These are phyloP conservation scores for Suillus weaverae DNA, from an alignment of 768 basidiomycete genomes.

Conservation along the genomic window DNA sequence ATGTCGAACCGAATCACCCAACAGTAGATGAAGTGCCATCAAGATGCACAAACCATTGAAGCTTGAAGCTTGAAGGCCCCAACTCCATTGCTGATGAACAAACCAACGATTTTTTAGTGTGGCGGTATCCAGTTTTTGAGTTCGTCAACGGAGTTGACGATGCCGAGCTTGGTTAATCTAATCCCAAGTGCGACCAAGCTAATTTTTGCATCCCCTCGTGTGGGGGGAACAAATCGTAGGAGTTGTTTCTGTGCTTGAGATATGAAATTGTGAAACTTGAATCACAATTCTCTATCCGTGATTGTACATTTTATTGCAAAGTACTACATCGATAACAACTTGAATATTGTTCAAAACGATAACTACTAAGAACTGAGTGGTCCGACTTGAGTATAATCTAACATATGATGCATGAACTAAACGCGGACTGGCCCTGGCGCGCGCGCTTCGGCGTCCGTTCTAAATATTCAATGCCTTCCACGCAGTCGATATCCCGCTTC, in stretches of 20 bases:
- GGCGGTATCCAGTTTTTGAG: background rate
- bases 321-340: background rate
- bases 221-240: background rate
- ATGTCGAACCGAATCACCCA: background rate
- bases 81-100: background rate
- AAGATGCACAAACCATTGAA: background rate
- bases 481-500: background rate
- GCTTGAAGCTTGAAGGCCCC: too few species aligned
- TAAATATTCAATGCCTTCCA: background rate
- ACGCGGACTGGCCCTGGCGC: background rate
- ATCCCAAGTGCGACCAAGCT: background rate
- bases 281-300: background rate
- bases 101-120: slow-evolving; percentile 1
- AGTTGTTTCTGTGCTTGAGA: slow-evolving; percentile 3
- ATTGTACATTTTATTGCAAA: background rate
- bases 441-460: background rate
- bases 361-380: background rate
- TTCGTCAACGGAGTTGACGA: too few species aligned
- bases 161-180: background rate
- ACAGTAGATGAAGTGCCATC: background rate
- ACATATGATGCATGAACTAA: slow-evolving; percentile 3
- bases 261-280: background rate
- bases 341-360: background rate
- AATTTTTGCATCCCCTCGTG: background rate
- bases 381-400: background rate